Evolutionary conservation across 805 yeast species (phyloP).

Genomic region (Teunomyces barrocoloradensis): DNA sequence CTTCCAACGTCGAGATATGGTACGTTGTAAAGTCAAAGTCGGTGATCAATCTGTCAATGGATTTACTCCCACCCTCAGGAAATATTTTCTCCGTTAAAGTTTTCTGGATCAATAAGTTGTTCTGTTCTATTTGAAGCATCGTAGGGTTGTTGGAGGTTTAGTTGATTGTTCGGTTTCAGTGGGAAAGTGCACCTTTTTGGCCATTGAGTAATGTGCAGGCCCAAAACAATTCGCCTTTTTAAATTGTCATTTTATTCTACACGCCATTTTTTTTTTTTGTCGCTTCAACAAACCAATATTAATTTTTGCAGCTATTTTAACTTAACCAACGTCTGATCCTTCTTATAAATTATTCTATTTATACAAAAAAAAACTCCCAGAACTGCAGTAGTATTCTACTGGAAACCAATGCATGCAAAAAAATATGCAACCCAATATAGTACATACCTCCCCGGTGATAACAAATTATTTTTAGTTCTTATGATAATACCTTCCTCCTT

Average conservation of each 20-base stretch:
- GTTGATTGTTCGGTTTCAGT: not conserved
- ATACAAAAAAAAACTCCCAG: not conserved
- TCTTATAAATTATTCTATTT: not conserved
- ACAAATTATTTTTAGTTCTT: not conserved
- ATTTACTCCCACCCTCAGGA: conserved; percentile 25
- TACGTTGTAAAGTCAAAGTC: conserved; percentile 96
- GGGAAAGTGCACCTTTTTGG: not conserved
- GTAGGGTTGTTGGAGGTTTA: conserved; percentile 5
- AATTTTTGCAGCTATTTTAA: not conserved
- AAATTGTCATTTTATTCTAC: not conserved
- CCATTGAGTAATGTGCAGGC: not conserved
- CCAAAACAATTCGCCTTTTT: not conserved
- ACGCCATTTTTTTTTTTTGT: not conserved
- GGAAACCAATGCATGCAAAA: not conserved
- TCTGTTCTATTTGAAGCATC: conserved; percentile 85
- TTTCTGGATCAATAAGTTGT: conserved; percentile 78
- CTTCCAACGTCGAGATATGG: conserved; percentile 79
- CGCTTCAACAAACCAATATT: not conserved
- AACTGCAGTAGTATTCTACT: not conserved
- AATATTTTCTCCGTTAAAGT: conserved; percentile 71
- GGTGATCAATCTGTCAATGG: conserved; percentile 81
- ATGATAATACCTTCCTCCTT: not conserved
- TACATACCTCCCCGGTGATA: not conserved
- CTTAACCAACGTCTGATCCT: not conserved
- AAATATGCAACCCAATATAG: not conserved